Conservation (phyloP, 495 filamentous ascomycete genomes). For the Acidomyces sp. region DNA sequence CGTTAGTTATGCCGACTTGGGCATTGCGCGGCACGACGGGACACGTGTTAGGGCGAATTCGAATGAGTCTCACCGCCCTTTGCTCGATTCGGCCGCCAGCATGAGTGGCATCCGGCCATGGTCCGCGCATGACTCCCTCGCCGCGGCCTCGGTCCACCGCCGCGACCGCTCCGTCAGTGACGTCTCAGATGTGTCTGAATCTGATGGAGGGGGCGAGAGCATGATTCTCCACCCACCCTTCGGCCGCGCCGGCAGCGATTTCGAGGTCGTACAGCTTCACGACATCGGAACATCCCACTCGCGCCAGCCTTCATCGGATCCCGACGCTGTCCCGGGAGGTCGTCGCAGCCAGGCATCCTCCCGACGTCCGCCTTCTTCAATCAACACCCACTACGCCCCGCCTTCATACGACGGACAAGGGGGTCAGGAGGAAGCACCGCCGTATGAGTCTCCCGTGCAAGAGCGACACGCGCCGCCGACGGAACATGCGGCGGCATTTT, state of each 20-base stretch:
- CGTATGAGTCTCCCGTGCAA: constrained; percentile 20
- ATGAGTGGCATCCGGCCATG: constrained; percentile 30
- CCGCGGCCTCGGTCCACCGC: constrained; percentile 21
- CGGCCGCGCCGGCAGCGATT: constrained; percentile 16
- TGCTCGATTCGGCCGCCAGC: constrained; percentile 57
- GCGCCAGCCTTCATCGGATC: constrained; percentile 2
- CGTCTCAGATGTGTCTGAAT: constrained; percentile 12
- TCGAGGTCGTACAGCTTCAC: constrained; percentile 16
- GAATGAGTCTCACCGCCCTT: constrained; percentile 60
- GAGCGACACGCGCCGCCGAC: not conserved
- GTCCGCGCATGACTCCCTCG: constrained; percentile 18
- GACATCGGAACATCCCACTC: constrained; percentile 15
- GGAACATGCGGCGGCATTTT: not conserved
- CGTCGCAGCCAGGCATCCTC: constrained; percentile 11
- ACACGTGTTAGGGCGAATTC: constrained; percentile 72
- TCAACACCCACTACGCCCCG: constrained; percentile 14
- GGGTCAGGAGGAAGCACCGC: constrained; percentile 22
- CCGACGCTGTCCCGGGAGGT: constrained; percentile 4
- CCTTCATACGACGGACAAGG: constrained; percentile 14
- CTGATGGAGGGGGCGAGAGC: too few relatives aligned
- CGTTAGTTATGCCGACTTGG: constrained; percentile 76
- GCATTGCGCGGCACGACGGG: constrained; percentile 79
- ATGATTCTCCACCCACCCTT: constrained; percentile 16
- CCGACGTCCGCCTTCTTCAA: not conserved
- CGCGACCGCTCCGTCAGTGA: constrained; percentile 20